Percentiles rank a stretch among this genome's conserved stretches.
Conservation (phyloP, 306 rosid genomes). For the Gillenia trifoliata region DNA sequence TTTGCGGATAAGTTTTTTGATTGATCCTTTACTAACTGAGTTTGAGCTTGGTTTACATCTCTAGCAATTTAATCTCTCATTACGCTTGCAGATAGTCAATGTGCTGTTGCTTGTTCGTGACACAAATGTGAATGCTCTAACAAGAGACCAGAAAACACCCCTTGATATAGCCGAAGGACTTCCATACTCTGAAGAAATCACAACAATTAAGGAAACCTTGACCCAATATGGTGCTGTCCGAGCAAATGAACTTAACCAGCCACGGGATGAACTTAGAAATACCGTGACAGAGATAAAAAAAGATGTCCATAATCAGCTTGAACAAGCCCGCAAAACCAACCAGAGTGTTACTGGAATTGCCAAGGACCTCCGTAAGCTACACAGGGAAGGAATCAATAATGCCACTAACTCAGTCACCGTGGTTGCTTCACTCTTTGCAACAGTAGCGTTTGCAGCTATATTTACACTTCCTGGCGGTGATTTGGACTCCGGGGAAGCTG, state of each 20-base stretch:
- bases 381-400: constrained; percentile 67
- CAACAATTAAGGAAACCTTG: constrained; percentile 50
- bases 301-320: constrained; percentile 75
- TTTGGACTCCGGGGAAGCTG: constrained; percentile 40
- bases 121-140: constrained; percentile 66
- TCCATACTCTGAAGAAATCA: constrained; percentile 56
- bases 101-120: constrained; percentile 51
- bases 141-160: constrained; percentile 79
- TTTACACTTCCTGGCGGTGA: constrained; percentile 92
- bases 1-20: background rate
- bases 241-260: constrained; percentile 77
- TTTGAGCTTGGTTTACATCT: background rate
- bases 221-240: constrained; percentile 52
- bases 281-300: constrained; percentile 69
- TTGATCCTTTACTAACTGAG: background rate
- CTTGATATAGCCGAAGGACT: constrained; percentile 84
- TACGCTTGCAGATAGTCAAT: constrained; percentile 74
- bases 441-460: constrained; percentile 85
- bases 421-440: constrained; percentile 81
- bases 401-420: constrained; percentile 87
- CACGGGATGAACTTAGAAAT: constrained; percentile 73
- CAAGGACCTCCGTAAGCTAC: constrained; percentile 64
- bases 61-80: constrained; percentile 5
- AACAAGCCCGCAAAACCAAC: constrained; percentile 81
- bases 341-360: constrained; percentile 67